Conservation (phyloP, 257 asterid species). For the Handroanthus guayacan region DNA sequence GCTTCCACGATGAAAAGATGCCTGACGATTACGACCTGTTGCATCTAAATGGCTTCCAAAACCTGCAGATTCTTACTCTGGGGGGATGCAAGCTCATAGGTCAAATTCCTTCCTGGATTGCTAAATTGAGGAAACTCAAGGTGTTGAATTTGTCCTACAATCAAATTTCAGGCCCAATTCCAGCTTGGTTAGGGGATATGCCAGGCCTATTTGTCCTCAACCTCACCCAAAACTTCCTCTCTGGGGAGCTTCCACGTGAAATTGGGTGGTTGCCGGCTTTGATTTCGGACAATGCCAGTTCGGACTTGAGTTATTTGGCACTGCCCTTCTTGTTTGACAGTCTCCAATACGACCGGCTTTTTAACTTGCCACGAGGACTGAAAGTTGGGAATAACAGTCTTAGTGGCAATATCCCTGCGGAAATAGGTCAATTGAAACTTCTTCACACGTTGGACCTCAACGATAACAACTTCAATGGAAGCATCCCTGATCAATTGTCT, state of each 20-base stretch:
- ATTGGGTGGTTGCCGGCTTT: constrained; percentile 43
- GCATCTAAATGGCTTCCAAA: constrained; percentile 30
- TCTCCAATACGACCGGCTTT: constrained; percentile 44
- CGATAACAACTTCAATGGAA: constrained; percentile 46
- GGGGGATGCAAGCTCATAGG: constrained; percentile 41
- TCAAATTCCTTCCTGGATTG: constrained; percentile 34
- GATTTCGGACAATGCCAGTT: constrained; percentile 42
- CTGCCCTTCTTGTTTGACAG: constrained; percentile 49
- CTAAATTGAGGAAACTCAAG: constrained; percentile 37
- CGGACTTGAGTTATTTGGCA: constrained; percentile 50
- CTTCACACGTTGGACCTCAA: constrained; percentile 46
- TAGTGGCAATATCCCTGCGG: constrained; percentile 46
- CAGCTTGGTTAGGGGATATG: constrained; percentile 41
- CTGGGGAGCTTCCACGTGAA: constrained; percentile 37
- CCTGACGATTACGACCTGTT: constrained; percentile 37
- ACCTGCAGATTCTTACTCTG: constrained; percentile 39
- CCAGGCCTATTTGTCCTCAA: constrained; percentile 36
- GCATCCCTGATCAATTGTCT: constrained; percentile 44
- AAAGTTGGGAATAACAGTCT: constrained; percentile 49
- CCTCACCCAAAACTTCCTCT: constrained; percentile 33
- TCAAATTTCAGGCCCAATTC: constrained; percentile 39
- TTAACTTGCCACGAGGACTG: constrained; percentile 51
- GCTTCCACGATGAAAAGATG: constrained; percentile 34
- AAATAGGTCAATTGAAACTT: constrained; percentile 43
- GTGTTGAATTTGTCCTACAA: constrained; percentile 39